A percentile compares a stretch with the other conserved stretches of the same genome.
Evolutionary conservation across 2,329 filamentous ascomycete genomes (phyloP).

Genomic region (Hortaea sp.): DNA sequence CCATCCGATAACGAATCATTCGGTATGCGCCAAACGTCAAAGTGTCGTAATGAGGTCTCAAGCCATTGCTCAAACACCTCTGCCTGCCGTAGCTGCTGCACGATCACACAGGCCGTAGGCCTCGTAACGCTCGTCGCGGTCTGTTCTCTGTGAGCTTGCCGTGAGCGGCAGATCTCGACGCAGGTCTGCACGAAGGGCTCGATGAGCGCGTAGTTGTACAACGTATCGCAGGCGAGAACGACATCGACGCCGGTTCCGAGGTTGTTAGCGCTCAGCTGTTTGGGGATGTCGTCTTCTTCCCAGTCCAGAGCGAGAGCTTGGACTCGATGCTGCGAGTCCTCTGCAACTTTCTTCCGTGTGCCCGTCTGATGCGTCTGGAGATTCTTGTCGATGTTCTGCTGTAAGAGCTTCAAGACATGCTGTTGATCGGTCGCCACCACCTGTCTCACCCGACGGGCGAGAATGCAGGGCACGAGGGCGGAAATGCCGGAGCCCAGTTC

Average conservation of each 20-base stretch:
- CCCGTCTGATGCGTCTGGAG: neutral
- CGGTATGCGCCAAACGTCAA: conserved; percentile 67
- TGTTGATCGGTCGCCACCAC: conserved; percentile 82
- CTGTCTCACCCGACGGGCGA: conserved; percentile 50
- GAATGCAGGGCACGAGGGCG: conserved; percentile 61
- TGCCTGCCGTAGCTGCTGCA: conserved; percentile 77
- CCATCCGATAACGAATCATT: conserved; percentile 50
- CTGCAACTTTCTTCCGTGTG: neutral
- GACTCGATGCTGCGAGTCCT: neutral
- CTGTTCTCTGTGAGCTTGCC: conserved; percentile 16
- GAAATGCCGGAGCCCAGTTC: conserved; percentile 88
- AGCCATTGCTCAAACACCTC: conserved; percentile 82
- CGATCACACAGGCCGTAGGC: conserved; percentile 67
- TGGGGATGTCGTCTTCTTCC: conserved; percentile 50
- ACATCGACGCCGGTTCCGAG: conserved; percentile 31
- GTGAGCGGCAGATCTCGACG: conserved; percentile 59
- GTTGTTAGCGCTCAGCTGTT: conserved; percentile 41
- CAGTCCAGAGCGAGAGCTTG: conserved; percentile 55
- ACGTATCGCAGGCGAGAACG: conserved; percentile 81
- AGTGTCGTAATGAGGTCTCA: conserved; percentile 52
- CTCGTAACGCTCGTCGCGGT: neutral
- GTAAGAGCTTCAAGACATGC: conserved; percentile 70
- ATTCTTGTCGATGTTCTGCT: conserved; percentile 64
- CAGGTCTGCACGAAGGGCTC: conserved; percentile 67
- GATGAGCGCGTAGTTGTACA: conserved; percentile 86